Percentiles rank a stretch among this genome's conserved stretches.
Evolutionary conservation across 768 basidiomycete genomes (phyloP).

Genomic region (Myochromella boudieri): DNA sequence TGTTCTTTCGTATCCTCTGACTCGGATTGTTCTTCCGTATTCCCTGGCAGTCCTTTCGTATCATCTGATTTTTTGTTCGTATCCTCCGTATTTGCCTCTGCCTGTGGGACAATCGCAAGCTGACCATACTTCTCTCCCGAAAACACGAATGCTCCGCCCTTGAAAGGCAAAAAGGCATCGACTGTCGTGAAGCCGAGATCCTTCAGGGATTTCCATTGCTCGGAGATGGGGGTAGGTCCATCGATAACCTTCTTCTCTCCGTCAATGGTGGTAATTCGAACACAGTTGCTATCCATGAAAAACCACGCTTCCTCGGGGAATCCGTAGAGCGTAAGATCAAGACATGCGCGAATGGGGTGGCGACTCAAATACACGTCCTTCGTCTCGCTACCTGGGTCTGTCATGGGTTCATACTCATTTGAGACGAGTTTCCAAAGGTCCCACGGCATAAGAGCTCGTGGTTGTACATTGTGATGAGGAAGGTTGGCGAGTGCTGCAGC

Average conservation of each 20-base stretch:
- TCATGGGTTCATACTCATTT: background rate
- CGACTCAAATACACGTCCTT: background rate
- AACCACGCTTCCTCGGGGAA: background rate
- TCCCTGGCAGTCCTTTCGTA: too few relatives aligned
- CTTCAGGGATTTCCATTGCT: background rate
- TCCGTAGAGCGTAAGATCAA: background rate
- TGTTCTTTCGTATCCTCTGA: too few relatives aligned
- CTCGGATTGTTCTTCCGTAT: too few relatives aligned
- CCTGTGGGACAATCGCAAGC: constrained; percentile 1
- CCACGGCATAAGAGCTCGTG: background rate
- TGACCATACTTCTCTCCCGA: constrained; percentile 6
- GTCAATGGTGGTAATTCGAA: background rate
- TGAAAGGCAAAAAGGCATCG: background rate
- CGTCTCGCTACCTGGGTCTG: background rate
- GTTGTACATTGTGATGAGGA: background rate
- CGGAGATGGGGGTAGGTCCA: background rate
- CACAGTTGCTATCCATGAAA: constrained; percentile 1
- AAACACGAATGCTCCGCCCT: constrained; percentile 3
- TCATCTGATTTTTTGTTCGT: too few relatives aligned
- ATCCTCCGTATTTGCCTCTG: too few relatives aligned
- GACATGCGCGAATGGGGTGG: background rate
- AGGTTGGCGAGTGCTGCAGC: background rate
- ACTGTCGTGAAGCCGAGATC: constrained; percentile 3
- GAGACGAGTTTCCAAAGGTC: too few relatives aligned
- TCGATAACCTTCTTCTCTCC: background rate